These are phyloP conservation scores for Monascus purpureus DNA, from an alignment of 495 filamentous ascomycete species.

Conservation along the genomic window DNA sequence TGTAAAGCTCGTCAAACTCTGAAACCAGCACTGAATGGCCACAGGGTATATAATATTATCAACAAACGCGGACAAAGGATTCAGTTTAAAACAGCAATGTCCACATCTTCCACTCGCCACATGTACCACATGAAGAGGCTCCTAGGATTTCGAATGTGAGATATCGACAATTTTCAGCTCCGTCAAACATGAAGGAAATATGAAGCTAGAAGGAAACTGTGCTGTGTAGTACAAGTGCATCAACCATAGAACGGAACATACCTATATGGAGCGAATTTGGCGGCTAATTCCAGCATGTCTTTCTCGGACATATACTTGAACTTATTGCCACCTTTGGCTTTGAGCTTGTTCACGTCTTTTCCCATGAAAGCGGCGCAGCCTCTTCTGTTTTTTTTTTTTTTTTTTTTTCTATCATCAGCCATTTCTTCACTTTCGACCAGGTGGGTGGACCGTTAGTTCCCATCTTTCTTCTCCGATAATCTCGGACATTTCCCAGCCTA, in stretches of 20 bases:
- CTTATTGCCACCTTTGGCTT: constrained; percentile 69
- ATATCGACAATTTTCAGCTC: constrained; percentile 2
- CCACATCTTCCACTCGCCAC: constrained; percentile 73
- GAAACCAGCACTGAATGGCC: too few relatives aligned
- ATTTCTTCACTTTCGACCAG: background rate
- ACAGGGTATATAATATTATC: too few relatives aligned
- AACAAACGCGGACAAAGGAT: too few relatives aligned
- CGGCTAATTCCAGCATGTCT: constrained; percentile 77
- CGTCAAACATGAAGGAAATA: background rate
- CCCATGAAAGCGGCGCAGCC: constrained; percentile 86
- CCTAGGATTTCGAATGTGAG: constrained; percentile 17
- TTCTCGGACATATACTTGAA: constrained; percentile 94
- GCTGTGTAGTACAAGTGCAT: too few relatives aligned
- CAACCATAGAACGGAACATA: constrained; percentile 23
- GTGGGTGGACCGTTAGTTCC: too few relatives aligned
- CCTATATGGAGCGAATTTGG: constrained; percentile 74
- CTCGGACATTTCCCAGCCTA: too few relatives aligned
- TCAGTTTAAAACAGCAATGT: constrained; percentile 55
- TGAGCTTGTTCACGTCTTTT: constrained; percentile 68
- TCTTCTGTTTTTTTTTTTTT: constrained; percentile 29
- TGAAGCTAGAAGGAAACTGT: too few relatives aligned
- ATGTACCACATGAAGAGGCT: constrained; percentile 82
- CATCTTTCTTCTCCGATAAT: too few relatives aligned
- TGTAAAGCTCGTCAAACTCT: too few relatives aligned
- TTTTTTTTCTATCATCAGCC: constrained; percentile 1